Percentiles rank a stretch among this genome's conserved stretches.
Evolutionary conservation across 2,329 filamentous ascomycete species (phyloP).

Genomic region (Simplicillium sp.): DNA sequence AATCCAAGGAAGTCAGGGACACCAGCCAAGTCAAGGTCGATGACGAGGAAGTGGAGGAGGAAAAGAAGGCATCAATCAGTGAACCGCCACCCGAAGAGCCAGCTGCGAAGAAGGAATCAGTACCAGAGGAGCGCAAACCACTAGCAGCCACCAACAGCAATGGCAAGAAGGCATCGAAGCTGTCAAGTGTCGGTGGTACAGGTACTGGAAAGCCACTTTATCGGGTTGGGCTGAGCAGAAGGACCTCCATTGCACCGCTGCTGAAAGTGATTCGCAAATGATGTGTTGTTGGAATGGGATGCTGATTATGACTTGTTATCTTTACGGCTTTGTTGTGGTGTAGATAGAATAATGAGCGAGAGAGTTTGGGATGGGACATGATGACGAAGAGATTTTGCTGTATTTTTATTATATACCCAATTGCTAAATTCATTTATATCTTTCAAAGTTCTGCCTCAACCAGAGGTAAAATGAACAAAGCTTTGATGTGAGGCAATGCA

Average conservation of each 20-base stretch:
- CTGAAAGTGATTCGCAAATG: conserved; percentile 38
- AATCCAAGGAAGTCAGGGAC: conserved; percentile 8
- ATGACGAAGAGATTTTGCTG: conserved; percentile 1
- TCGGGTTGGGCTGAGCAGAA: conserved; percentile 42
- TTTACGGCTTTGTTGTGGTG: too few relatives aligned
- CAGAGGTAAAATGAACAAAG: too few relatives aligned
- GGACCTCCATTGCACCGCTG: conserved; percentile 38
- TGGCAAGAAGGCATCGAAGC: too few relatives aligned
- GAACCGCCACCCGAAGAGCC: too few relatives aligned
- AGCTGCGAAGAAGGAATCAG: too few relatives aligned
- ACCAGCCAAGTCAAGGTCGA: not conserved
- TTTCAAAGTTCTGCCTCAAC: not conserved
- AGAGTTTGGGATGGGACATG: not conserved
- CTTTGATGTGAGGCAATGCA: too few relatives aligned
- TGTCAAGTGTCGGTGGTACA: too few relatives aligned
- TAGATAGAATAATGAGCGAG: too few relatives aligned
- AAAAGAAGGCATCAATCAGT: too few relatives aligned
- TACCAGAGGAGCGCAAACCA: too few relatives aligned
- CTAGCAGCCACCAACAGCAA: too few relatives aligned
- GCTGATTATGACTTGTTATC: not conserved
- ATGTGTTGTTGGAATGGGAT: conserved; percentile 2
- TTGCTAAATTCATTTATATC: conserved; percentile 3
- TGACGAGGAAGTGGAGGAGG: too few relatives aligned
- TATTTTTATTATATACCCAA: conserved; percentile 4
- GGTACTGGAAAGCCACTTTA: conserved; percentile 28